Evolutionary conservation across 306 rosid genomes (phyloP).

Genomic region (Mimosa pudica): DNA sequence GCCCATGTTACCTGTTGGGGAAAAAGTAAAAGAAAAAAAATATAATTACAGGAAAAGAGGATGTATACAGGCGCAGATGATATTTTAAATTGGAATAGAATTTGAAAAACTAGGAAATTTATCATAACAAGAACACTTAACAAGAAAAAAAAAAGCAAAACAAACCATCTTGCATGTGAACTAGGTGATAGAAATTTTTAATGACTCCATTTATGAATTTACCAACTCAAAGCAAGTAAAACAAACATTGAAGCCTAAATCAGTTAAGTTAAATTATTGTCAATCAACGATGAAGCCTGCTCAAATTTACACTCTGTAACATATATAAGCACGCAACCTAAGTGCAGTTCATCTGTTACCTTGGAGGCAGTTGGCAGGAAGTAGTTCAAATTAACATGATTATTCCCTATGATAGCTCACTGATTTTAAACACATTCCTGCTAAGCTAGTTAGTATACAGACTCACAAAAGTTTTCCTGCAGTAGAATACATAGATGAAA

Average conservation of each 20-base stretch:
- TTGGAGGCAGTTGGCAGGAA: not conserved
- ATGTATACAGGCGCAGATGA: not conserved
- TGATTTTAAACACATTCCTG: not conserved
- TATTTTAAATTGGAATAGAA: not conserved
- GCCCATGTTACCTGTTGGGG: conserved; percentile 87
- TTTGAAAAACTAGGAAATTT: conserved; percentile 3
- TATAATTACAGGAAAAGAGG: conserved; percentile 4
- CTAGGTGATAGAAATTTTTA: not conserved
- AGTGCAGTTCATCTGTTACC: not conserved
- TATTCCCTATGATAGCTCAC: conserved; percentile 14
- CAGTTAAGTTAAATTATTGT: not conserved
- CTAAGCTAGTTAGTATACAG: conserved; percentile 4
- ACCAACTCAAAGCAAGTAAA: conserved; percentile 26
- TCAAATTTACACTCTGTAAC: not conserved
- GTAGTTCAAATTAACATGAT: not conserved
- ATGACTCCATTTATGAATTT: not conserved
- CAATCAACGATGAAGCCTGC: not conserved
- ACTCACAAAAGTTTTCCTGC: conserved; percentile 2
- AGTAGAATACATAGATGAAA: not conserved
- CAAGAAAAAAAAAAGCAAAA: not conserved
- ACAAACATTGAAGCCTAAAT: conserved; percentile 19
- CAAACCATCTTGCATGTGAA: conserved; percentile 6
- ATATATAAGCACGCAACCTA: not conserved
- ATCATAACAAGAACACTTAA: not conserved
- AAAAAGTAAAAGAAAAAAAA: conserved; percentile 17